phyloP scores from a whole-genome alignment of 331 rosid species.

The Malus hybrid region DNA sequence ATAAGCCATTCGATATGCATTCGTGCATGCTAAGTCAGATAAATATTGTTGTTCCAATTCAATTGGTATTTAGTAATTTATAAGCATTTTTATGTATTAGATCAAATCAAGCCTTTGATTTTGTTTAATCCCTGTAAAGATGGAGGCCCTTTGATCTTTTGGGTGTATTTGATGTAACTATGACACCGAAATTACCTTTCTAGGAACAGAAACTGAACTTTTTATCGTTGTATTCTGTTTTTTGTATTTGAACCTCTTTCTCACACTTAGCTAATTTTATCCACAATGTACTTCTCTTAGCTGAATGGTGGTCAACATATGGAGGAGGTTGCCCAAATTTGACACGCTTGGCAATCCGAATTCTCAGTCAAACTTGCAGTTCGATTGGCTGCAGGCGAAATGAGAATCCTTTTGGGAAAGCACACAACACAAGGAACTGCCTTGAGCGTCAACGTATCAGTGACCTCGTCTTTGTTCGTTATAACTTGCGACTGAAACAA shows the following conservation, averaged over 20 bases:
- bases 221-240: not conserved
- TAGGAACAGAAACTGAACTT: not conserved
- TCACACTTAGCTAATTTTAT: slow-evolving; percentile 6
- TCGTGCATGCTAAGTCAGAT: not conserved
- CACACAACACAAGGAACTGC: slow-evolving; percentile 48
- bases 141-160: not conserved
- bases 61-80: not conserved
- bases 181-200: not conserved
- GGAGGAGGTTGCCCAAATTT: slow-evolving; percentile 86
- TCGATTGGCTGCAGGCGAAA: slow-evolving; percentile 39
- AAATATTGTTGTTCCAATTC: not conserved
- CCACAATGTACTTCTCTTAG: slow-evolving; percentile 32
- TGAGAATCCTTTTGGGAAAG: slow-evolving; percentile 47
- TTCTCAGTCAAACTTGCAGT: slow-evolving; percentile 86
- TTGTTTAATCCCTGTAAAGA: not conserved
- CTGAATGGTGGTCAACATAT: slow-evolving; percentile 96
- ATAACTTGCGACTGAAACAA: slow-evolving; percentile 31
- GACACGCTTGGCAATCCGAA: slow-evolving; percentile 70
- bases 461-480: slow-evolving; percentile 66
- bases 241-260: slow-evolving; percentile 1
- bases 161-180: not conserved
- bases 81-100: not conserved
- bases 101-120: not conserved
- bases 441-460: slow-evolving; percentile 72
- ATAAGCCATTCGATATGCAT: not conserved